Percentiles rank a stretch among this genome's conserved stretches.
Conservation (phyloP, 164 flowering plant genomes). For the Vitis cinerea region DNA sequence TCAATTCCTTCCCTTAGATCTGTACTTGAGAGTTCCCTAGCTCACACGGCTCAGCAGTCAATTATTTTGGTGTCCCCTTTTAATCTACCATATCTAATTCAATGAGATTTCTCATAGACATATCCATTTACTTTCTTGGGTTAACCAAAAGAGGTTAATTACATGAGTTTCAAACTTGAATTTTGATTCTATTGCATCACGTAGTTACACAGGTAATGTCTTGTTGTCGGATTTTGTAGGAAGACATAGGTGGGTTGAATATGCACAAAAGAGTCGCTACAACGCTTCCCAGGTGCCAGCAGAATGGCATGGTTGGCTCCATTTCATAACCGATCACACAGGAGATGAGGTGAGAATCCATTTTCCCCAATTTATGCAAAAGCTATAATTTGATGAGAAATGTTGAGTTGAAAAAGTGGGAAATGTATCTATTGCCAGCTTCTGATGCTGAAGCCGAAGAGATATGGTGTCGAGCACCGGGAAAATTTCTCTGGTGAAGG, state of each 20-base stretch:
- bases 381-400: background rate
- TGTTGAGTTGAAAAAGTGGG: background rate
- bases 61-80: too few species aligned
- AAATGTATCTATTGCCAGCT: slow-evolving; percentile 49
- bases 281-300: slow-evolving; percentile 99
- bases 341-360: slow-evolving; percentile 77
- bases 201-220: background rate
- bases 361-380: background rate
- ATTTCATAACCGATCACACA: slow-evolving; percentile 87
- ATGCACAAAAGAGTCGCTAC: slow-evolving; percentile 80
- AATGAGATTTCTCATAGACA: too few species aligned
- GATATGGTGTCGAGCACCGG: slow-evolving; percentile 85
- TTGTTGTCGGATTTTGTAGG: slow-evolving; percentile 40
- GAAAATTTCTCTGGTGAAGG: slow-evolving; percentile 94
- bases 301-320: slow-evolving; percentile 99
- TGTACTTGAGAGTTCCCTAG: too few species aligned
- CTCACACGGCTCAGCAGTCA: too few species aligned
- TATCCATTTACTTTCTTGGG: too few species aligned
- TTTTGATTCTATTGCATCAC: background rate
- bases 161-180: too few species aligned
- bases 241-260: slow-evolving; percentile 98
- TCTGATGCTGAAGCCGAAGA: slow-evolving; percentile 78
- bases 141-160: too few species aligned
- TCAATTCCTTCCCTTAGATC: too few species aligned
- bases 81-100: too few species aligned